phyloP scores from a whole-genome alignment of 305 asterid genomes.

The Fraxinus sp. region DNA sequence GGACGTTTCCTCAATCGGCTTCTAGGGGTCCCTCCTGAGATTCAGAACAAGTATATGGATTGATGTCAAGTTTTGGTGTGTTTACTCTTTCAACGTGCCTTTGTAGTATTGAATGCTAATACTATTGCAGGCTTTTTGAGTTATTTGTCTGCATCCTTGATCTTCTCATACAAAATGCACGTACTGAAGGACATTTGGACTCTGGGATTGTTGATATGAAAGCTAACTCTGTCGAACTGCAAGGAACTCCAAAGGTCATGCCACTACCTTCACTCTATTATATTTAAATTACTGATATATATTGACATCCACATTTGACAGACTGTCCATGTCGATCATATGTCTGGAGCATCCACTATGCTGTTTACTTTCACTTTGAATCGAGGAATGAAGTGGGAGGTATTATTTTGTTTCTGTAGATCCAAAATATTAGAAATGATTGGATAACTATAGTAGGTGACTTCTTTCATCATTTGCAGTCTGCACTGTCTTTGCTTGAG shows the following conservation, averaged over 20 bases:
- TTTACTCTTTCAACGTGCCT: conserved; percentile 7
- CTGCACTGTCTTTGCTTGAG: conserved; percentile 75
- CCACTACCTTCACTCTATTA: conserved; percentile 5
- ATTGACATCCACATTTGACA: conserved; percentile 46
- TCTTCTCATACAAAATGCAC: conserved; percentile 73
- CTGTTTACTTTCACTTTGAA: conserved; percentile 85
- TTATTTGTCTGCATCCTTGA: conserved; percentile 80
- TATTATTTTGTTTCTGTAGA: conserved; percentile 28
- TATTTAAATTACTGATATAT: neutral
- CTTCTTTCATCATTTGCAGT: conserved; percentile 41
- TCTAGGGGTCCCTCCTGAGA: conserved; percentile 87
- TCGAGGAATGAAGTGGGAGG: conserved; percentile 98
- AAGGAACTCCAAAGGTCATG: conserved; percentile 81
- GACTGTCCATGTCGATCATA: conserved; percentile 86
- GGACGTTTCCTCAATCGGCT: conserved; percentile 97
- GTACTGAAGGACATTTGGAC: conserved; percentile 87
- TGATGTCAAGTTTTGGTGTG: conserved; percentile 22
- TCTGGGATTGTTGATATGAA: conserved; percentile 91
- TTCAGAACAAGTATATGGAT: conserved; percentile 72
- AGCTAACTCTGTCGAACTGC: conserved; percentile 75
- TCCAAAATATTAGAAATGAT: neutral
- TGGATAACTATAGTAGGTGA: neutral
- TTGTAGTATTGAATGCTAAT: conserved; percentile 33
- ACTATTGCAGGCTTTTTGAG: conserved; percentile 84
- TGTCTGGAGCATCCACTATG: conserved; percentile 93